Percentiles rank a stretch among this genome's conserved stretches.
These are phyloP conservation scores for Neonectria faginata DNA, from an alignment of 2,329 filamentous ascomycete genomes.

Conservation along the genomic window DNA sequence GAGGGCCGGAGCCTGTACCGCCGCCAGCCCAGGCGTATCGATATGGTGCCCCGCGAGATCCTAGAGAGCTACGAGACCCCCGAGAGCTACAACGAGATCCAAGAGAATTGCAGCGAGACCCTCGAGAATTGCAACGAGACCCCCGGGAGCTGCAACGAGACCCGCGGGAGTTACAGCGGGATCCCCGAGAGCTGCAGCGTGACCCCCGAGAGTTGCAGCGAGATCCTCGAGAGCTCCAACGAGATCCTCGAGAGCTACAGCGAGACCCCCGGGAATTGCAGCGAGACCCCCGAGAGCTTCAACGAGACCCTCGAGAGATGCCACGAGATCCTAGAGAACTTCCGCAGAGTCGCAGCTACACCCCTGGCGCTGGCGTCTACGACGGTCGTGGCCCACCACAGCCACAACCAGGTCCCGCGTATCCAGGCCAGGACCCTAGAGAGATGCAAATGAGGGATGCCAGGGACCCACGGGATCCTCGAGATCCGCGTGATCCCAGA, in stretches of 20 bases:
- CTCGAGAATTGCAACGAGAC: background rate
- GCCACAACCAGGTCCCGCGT: constrained; percentile 48
- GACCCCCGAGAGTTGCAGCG: background rate
- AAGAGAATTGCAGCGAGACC: background rate
- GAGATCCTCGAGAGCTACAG: background rate
- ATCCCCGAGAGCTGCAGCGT: background rate
- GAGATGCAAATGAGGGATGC: constrained; percentile 53
- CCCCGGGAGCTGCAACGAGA: background rate
- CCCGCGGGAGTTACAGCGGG: background rate
- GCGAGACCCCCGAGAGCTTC: constrained; percentile 49
- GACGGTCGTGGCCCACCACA: constrained; percentile 56
- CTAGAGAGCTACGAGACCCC: constrained; percentile 4
- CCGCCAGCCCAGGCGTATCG: constrained; percentile 56
- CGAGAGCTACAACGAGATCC: background rate
- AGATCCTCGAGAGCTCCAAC: background rate
- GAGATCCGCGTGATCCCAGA: constrained; percentile 44
- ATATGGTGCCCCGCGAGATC: constrained; percentile 59
- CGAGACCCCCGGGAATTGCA: constrained; percentile 53
- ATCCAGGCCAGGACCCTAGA: constrained; percentile 49
- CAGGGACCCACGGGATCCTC: constrained; percentile 49
- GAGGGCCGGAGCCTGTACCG: constrained; percentile 56
- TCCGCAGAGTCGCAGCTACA: constrained; percentile 58
- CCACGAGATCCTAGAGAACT: constrained; percentile 55
- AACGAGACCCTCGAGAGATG: background rate
- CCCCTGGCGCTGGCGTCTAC: constrained; percentile 58